Percentiles rank a stretch among this genome's conserved stretches.
phyloP scores from a whole-genome alignment of 768 basidiomycete species.

The Chlorophyllum brunneum region DNA sequence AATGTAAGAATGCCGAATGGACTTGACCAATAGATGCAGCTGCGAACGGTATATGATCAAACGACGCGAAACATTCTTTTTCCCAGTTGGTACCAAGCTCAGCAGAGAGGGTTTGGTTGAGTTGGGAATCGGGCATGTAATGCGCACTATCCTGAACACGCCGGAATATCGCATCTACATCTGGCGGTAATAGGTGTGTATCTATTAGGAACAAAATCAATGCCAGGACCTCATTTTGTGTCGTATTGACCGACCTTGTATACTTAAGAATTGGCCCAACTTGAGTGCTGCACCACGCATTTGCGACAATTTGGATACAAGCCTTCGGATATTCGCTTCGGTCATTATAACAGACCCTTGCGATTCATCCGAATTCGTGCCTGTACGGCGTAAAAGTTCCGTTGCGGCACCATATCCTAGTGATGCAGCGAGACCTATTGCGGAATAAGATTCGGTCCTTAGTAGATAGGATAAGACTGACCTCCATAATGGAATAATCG shows the following conservation, averaged over 20 bases:
- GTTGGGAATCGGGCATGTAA: conserved; percentile 99
- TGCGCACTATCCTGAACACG: conserved; percentile 93
- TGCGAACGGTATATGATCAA: conserved; percentile 86
- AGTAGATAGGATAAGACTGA: conserved; percentile 21
- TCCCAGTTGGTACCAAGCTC: conserved; percentile 78
- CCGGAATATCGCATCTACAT: conserved; percentile 84
- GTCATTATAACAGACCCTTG: conserved; percentile 73
- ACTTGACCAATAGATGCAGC: conserved; percentile 98
- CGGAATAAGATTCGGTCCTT: background rate
- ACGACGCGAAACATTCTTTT: conserved; percentile 56
- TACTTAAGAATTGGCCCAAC: conserved; percentile 95
- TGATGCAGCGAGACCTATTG: conserved; percentile 82
- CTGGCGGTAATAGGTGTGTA: conserved; percentile 81
- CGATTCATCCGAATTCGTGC: conserved; percentile 27
- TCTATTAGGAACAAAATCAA: conserved; percentile 43
- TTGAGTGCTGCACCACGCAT: conserved; percentile 98
- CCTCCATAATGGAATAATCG: conserved; percentile 94
- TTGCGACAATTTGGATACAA: conserved; percentile 88
- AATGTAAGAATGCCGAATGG: conserved; percentile 67
- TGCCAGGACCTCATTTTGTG: background rate
- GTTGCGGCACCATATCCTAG: conserved; percentile 86
- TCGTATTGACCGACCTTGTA: conserved; percentile 59
- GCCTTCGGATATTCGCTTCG: conserved; percentile 83
- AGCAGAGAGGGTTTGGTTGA: conserved; percentile 43
- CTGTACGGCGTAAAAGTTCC: conserved; percentile 74